These are phyloP conservation scores for Sarocladiaceae sp. DNA, from an alignment of 2,329 filamentous ascomycete genomes.

Conservation along the genomic window DNA sequence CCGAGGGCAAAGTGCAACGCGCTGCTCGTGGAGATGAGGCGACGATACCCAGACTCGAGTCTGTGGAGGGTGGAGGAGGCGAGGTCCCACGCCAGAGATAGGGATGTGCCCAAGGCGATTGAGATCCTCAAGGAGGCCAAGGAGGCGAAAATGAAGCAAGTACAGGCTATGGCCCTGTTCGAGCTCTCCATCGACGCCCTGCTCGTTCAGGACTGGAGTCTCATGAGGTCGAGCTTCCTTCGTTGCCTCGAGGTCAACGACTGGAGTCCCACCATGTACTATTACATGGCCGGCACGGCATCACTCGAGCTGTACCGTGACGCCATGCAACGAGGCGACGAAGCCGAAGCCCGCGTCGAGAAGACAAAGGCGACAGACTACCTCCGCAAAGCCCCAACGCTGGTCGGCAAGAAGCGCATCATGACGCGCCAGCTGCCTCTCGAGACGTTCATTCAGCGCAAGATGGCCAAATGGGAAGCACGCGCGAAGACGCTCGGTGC, in stretches of 20 bases:
- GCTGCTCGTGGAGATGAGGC: slow-evolving; percentile 67
- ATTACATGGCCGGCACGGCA: slow-evolving; percentile 74
- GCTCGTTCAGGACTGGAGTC: slow-evolving; percentile 70
- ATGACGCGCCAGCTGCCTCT: slow-evolving; percentile 87
- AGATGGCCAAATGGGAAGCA: slow-evolving; percentile 82
- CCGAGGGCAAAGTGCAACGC: slow-evolving; percentile 61
- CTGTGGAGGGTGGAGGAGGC: slow-evolving; percentile 89
- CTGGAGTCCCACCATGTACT: slow-evolving; percentile 87
- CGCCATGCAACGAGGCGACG: slow-evolving; percentile 29
- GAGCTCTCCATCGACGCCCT: slow-evolving; percentile 74
- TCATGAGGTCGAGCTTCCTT: slow-evolving; percentile 69
- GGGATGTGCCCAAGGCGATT: slow-evolving; percentile 61
- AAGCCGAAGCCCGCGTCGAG: slow-evolving; percentile 45
- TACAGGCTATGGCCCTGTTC: slow-evolving; percentile 78
- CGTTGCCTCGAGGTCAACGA: slow-evolving; percentile 74
- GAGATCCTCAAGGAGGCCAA: slow-evolving; percentile 54
- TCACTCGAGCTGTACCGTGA: slow-evolving; percentile 78
- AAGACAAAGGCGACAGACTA: slow-evolving; percentile 62
- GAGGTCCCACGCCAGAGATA: slow-evolving; percentile 62
- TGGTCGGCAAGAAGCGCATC: slow-evolving; percentile 80
- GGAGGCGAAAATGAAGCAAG: slow-evolving; percentile 75
- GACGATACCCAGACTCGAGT: slow-evolving; percentile 71
- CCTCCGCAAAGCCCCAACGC: slow-evolving; percentile 62
- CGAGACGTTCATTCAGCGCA: slow-evolving; percentile 77
- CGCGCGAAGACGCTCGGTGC: slow-evolving; percentile 61